Evolutionary conservation across 176 grass and related monocot species (phyloP), one percentile per base, ranked within the genome.

Genomic region (Cenchrus fungigraminus): DNA sequence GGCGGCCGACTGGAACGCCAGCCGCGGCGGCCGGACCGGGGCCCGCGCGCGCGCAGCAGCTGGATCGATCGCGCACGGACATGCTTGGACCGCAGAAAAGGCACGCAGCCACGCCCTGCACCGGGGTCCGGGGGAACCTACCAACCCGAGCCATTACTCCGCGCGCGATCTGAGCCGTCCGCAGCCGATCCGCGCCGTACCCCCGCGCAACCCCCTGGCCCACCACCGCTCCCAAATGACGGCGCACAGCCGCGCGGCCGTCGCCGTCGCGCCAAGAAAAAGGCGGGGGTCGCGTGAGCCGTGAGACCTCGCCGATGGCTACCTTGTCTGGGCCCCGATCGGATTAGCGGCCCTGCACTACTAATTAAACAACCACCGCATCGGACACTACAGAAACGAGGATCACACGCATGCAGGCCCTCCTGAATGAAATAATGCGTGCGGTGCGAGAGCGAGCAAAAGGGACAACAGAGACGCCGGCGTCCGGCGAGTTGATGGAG

Each of bases 161-260:
- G 12, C 63, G 63, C 63, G 3, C 63, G 63, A 65, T 65, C 29
- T 65, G 29, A 65, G 63, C 63, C 63, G 63, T 65, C 63, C 61
- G 54, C 54, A 4, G 15, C 54, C 6, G 54, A 3, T 19, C 6
- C 54, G 54, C 4, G 54, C 54, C 54, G 54, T 56, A 56, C 54
- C 47, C n/a, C 25, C 45, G 14, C 72, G 34, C 50, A 3, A 7
- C 44, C 63, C 6, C 62, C 2, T 6, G 17, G 34, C 31, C 75
- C 59, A 49, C 22, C 4, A 32, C 31, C 44, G 76, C 58, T 29
- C 63, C 29, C 9, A 42, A 22, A 54, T 81, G 64, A 80, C 78
- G 78, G 78, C 78, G 78, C 47, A 55, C 7, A 34, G 40, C 12
- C 78, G 64, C 78, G 63, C 47, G 64, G 31, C 29, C 64, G 64